Evolutionary conservation across 2,329 filamentous ascomycete species (phyloP).

Genomic region (Aspergillus phoenicis): DNA sequence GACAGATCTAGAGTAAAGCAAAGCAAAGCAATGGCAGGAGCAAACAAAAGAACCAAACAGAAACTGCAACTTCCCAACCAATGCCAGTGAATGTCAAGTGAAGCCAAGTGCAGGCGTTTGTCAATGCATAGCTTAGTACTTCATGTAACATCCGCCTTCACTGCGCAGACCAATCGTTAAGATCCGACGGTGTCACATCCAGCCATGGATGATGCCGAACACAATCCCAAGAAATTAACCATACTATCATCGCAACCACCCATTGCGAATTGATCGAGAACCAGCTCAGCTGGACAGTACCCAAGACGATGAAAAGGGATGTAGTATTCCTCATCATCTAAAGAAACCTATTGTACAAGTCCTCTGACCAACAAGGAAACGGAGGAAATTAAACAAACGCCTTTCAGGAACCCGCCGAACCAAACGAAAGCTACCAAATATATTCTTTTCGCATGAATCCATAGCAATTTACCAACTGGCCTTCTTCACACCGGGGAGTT

Average conservation of each 20-base stretch:
- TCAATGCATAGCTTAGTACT: neutral
- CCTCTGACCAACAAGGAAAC: constrained; percentile 1
- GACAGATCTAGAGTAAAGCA: neutral
- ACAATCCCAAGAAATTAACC: too few relatives aligned
- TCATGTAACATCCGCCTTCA: neutral
- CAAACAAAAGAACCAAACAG: neutral
- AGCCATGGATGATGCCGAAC: neutral
- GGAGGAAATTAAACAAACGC: constrained; percentile 27
- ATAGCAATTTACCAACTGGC: constrained; percentile 76
- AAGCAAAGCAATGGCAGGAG: neutral
- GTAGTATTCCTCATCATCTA: neutral
- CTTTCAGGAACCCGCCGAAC: constrained; percentile 24
- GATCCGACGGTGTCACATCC: neutral
- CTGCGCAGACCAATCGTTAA: neutral
- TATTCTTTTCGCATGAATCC: constrained; percentile 12
- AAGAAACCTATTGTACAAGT: constrained; percentile 20
- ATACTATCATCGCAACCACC: neutral
- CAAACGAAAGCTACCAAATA: constrained; percentile 21
- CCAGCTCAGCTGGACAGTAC: neutral
- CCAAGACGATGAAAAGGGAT: neutral
- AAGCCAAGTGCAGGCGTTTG: constrained; percentile 1
- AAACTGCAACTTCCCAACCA: constrained; percentile 12
- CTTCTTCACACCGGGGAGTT: constrained; percentile 90
- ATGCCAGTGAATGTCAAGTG: neutral
- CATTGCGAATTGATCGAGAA: too few relatives aligned